Percentiles rank a stretch among this genome's conserved stretches.
These are phyloP conservation scores for Podila verticillata DNA, from an alignment of 192 early-diverging fungal genomes.

Conservation along the genomic window DNA sequence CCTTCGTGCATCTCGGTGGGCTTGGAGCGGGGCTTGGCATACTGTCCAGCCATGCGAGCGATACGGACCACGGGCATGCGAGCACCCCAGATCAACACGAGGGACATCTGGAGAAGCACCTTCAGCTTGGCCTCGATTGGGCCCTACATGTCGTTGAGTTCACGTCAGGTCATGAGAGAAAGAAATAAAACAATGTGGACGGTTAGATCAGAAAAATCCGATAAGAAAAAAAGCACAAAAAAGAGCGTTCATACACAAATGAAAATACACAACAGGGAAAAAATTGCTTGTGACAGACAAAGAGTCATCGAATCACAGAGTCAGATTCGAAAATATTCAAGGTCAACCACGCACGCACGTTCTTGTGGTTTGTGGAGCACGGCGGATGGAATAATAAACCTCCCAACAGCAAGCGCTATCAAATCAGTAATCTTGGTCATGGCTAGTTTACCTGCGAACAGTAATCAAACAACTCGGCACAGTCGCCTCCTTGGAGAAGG, in stretches of 20 bases:
- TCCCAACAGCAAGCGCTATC: background rate
- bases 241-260: slow-evolving; percentile 1
- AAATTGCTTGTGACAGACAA: slow-evolving; percentile 2
- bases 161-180: background rate
- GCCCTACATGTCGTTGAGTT: slow-evolving; percentile 50
- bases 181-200: background rate
- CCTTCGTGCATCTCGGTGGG: slow-evolving; percentile 88
- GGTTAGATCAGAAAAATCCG: background rate
- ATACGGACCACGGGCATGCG: slow-evolving; percentile 92
- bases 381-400: background rate
- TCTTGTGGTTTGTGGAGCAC: background rate
- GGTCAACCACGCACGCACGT: background rate
- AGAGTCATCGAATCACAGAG: background rate
- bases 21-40: slow-evolving; percentile 96
- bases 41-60: slow-evolving; percentile 97
- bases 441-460: slow-evolving; percentile 77
- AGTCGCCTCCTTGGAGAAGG: slow-evolving; percentile 96
- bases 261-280: background rate
- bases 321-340: background rate
- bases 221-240: background rate
- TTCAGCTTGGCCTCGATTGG: slow-evolving; percentile 95
- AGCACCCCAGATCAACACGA: slow-evolving; percentile 92
- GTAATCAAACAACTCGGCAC: slow-evolving; percentile 97
- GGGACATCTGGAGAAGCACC: slow-evolving; percentile 96
- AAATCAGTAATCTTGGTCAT: background rate